Evolutionary conservation across 495 filamentous ascomycete genomes (phyloP).

Genomic region (Penicillium canariense): DNA sequence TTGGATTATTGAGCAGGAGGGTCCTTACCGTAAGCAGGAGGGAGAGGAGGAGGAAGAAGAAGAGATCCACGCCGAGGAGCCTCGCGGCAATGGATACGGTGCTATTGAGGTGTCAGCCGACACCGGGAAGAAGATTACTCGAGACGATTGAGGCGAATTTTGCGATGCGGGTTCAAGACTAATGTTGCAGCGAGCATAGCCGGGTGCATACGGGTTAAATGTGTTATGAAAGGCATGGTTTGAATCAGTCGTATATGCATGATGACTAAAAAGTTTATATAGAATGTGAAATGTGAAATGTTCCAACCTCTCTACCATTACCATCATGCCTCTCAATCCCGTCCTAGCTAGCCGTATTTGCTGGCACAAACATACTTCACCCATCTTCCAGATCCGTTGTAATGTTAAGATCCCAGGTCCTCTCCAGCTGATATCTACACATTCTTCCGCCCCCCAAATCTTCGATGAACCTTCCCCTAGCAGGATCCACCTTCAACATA

Average conservation of each 20-base stretch:
- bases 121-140: neutral
- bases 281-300: too few relatives aligned
- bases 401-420: too few relatives aligned
- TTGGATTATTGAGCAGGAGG: slow-evolving; percentile 73
- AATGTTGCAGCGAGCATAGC: neutral
- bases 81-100: slow-evolving; percentile 10
- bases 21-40: slow-evolving; percentile 50
- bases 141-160: neutral
- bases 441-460: too few relatives aligned
- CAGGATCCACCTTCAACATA: too few relatives aligned
- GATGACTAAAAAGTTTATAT: neutral
- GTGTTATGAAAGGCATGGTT: neutral
- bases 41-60: slow-evolving; percentile 29
- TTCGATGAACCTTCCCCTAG: too few relatives aligned
- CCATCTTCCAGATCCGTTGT: too few relatives aligned
- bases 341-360: too few relatives aligned
- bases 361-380: too few relatives aligned
- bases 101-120: neutral
- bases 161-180: neutral
- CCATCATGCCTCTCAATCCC: too few relatives aligned
- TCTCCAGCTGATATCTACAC: too few relatives aligned
- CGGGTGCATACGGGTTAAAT: neutral
- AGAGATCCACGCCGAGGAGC: neutral
- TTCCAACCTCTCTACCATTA: too few relatives aligned
- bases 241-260: neutral